Conservation (phyloP, 1,284 basidiomycete genomes). For the Marasmius tenuissimus region DNA sequence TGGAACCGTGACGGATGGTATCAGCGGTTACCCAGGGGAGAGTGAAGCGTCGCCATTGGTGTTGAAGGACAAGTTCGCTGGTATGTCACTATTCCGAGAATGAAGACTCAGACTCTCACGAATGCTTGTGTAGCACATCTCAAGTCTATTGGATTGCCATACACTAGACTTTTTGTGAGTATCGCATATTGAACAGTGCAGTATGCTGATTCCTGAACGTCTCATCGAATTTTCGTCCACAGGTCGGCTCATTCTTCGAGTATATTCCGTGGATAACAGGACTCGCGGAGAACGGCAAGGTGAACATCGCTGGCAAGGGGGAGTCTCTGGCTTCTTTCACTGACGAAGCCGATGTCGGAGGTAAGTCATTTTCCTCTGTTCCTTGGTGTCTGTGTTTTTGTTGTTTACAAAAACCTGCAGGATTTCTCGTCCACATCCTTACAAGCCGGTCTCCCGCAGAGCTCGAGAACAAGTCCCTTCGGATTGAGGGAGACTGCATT, state of each 20-base stretch:
- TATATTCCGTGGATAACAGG: conserved; percentile 13
- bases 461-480: conserved; percentile 22
- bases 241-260: conserved; percentile 23
- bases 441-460: conserved; percentile 23
- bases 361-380: conserved; percentile 9
- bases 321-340: conserved; percentile 19
- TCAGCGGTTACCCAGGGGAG: conserved; percentile 4
- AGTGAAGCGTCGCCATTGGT: conserved; percentile 5
- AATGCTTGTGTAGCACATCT: conserved; percentile 8
- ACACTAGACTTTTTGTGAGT: conserved; percentile 20
- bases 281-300: conserved; percentile 9
- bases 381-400: neutral
- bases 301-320: conserved; percentile 20
- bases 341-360: conserved; percentile 19
- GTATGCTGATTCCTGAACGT: neutral
- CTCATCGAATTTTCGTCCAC: neutral
- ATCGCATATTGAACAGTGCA: neutral
- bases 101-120: neutral
- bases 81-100: conserved; percentile 4
- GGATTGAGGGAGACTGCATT: conserved; percentile 26
- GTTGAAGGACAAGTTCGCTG: conserved; percentile 15
- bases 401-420: conserved; percentile 8
- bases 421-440: conserved; percentile 28
- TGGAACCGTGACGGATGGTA: conserved; percentile 15
- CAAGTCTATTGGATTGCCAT: conserved; percentile 17